phyloP scores from a whole-genome alignment of 2,329 filamentous ascomycete species.

The Talaromyces piceae region DNA sequence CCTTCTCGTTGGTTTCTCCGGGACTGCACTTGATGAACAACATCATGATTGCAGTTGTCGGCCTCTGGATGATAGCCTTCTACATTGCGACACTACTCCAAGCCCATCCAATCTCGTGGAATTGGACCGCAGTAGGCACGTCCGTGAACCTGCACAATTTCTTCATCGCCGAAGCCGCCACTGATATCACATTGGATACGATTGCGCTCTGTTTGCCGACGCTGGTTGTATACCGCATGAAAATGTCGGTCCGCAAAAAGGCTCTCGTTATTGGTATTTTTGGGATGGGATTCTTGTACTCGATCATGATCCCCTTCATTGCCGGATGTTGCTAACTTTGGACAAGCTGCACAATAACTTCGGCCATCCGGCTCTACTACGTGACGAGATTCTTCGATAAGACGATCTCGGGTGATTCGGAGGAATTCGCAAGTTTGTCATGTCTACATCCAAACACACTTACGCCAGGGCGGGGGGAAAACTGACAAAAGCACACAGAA shows the following conservation, averaged over 20 bases:
- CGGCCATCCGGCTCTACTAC: conserved; percentile 4
- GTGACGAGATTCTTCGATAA: conserved; percentile 1
- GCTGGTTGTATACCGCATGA: conserved; percentile 4
- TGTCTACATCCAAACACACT: not conserved
- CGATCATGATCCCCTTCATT: not conserved
- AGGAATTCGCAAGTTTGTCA: conserved; percentile 2
- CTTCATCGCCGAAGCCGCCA: conserved; percentile 4
- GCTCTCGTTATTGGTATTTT: conserved; percentile 4
- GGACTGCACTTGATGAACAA: conserved; percentile 1
- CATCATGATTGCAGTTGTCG: not conserved
- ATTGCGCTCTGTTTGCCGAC: conserved; percentile 6
- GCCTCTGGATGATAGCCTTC: conserved; percentile 1
- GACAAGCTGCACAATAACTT: conserved; percentile 1
- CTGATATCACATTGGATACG: conserved; percentile 2
- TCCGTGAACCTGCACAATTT: conserved; percentile 6
- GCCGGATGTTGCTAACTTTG: not conserved
- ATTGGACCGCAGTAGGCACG: conserved; percentile 5
- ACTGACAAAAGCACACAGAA: not conserved
- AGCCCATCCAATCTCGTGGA: conserved; percentile 5
- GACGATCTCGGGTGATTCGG: not conserved
- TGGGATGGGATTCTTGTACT: conserved; percentile 7
- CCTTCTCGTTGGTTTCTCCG: not conserved
- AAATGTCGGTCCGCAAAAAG: conserved; percentile 1
- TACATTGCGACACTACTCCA: conserved; percentile 4
- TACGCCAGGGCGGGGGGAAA: too few species aligned